Percentiles rank a stretch among this genome's conserved stretches.
Evolutionary conservation across 2,329 filamentous ascomycete genomes (phyloP).

Genomic region (Clarireedia sp.): DNA sequence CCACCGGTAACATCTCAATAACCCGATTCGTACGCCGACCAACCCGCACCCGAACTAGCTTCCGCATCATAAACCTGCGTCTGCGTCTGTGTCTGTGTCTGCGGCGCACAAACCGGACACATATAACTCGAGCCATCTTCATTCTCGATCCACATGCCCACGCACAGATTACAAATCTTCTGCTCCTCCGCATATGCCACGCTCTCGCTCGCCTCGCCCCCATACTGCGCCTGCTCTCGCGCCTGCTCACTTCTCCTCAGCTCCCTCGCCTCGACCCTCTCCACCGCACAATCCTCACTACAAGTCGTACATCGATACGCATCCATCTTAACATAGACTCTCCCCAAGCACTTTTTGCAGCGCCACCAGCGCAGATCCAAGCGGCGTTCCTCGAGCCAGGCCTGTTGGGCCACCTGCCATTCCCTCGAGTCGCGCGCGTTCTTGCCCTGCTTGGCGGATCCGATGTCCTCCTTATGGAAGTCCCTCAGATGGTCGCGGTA

Average conservation of each 20-base stretch:
- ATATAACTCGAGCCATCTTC: too few relatives aligned
- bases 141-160: too few relatives aligned
- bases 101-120: too few relatives aligned
- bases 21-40: too few relatives aligned
- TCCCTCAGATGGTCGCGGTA: conserved; percentile 40
- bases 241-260: neutral
- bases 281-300: conserved; percentile 19
- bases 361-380: conserved; percentile 20
- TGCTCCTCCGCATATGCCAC: too few relatives aligned
- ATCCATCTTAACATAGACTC: conserved; percentile 12
- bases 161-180: too few relatives aligned
- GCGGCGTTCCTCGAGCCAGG: conserved; percentile 20
- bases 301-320: conserved; percentile 21
- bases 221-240: too few relatives aligned
- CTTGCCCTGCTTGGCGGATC: conserved; percentile 15
- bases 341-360: conserved; percentile 23
- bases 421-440: conserved; percentile 5
- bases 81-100: too few relatives aligned
- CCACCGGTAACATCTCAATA: too few relatives aligned
- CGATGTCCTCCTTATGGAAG: conserved; percentile 37
- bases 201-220: too few relatives aligned
- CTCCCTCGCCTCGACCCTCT: conserved; percentile 7
- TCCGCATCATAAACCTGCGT: too few relatives aligned
- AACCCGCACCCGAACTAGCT: too few relatives aligned
- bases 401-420: conserved; percentile 14